Percentiles rank a stretch among this genome's conserved stretches.
phyloP scores from a whole-genome alignment of 2,329 filamentous ascomycete species.

The Chaetomium strumarium region DNA sequence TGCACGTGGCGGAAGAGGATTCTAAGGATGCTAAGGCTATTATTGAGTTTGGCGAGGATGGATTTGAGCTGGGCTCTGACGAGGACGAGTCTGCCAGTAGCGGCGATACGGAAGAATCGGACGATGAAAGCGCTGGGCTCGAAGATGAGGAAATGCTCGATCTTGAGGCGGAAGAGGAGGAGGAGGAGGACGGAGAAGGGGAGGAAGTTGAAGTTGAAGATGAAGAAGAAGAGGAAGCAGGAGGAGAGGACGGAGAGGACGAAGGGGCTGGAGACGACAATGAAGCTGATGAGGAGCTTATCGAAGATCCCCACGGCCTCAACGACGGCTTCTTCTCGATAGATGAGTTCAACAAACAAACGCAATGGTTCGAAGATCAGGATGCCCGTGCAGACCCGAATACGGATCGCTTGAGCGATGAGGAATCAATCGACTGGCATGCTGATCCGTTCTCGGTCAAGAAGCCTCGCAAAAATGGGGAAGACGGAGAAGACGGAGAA shows the following conservation, averaged over 20 bases:
- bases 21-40: conserved; percentile 9
- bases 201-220: conserved; percentile 32
- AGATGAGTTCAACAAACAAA: conserved; percentile 93
- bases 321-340: conserved; percentile 99
- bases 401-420: conserved; percentile 69
- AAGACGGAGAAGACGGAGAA: conserved; percentile 28
- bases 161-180: conserved; percentile 35
- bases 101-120: conserved; percentile 21
- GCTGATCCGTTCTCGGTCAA: conserved; percentile 59
- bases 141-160: conserved; percentile 36
- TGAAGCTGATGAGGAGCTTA: conserved; percentile 48
- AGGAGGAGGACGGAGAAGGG: conserved; percentile 31
- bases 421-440: conserved; percentile 85
- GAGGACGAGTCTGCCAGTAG: conserved; percentile 15
- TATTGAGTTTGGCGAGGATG: conserved; percentile 28
- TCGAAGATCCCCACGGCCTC: conserved; percentile 72
- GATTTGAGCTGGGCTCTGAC: conserved; percentile 31
- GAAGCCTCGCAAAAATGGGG: conserved; percentile 26
- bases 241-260: conserved; percentile 32
- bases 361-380: conserved; percentile 81
- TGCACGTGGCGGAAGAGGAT: conserved; percentile 20
- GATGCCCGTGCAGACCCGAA: conserved; percentile 72
- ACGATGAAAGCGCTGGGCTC: conserved; percentile 22
- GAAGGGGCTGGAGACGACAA: conserved; percentile 43
- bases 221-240: conserved; percentile 34